Evolutionary conservation across 2,329 filamentous ascomycete genomes (phyloP), one percentile per base, ranked within the genome.

Genomic region (Sporothrix protearum): DNA sequence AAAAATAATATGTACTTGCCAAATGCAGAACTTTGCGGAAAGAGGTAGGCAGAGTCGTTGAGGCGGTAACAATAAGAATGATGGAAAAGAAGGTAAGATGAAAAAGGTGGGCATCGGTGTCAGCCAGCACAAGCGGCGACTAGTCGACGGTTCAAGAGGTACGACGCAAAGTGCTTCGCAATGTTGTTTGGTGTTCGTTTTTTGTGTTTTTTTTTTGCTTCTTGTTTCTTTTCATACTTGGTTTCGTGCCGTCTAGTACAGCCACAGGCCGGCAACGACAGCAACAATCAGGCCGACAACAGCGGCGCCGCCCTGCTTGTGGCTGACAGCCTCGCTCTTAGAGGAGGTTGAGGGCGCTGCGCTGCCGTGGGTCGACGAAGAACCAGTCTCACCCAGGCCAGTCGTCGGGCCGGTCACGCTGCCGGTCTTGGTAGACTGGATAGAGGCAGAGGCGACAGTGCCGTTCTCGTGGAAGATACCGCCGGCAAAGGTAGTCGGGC

Each of bases 391-490:
- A 28, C 45, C 45, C 28, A 53, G 28, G 45, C 39, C 47, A 1
- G 71, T 69, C 19, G 45, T 39, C n/a, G 55, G 59, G 36, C 55
- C 47, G 1, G 70, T 45, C 36, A 69, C 33, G 33, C 47, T 55
- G 53, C 68, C 68, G n/a, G 71, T 73, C 30, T 51, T 47, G 30
- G 55, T 63, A 22, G 73, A 45, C 14, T 61, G 69, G 39, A 51
- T 66, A 33, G 57, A 51, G 25, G 75, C 74, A 33, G 57, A 51
- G 25, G 75, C 74, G 55, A 73, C 76, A 6, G 76, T 76, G n/a
- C 75, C 71, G 74, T 86, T 85, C 80, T 88, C 85, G 71, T 85
- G 84, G 82, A 88, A 88, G 75, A 88, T 81, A 75, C 83, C 85
- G 16, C 83, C 83, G 71, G 77, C 73, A 51, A 80, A 76, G n/a